phyloP scores from a whole-genome alignment of 306 rosid species.

The Citrullus colocynthis region DNA sequence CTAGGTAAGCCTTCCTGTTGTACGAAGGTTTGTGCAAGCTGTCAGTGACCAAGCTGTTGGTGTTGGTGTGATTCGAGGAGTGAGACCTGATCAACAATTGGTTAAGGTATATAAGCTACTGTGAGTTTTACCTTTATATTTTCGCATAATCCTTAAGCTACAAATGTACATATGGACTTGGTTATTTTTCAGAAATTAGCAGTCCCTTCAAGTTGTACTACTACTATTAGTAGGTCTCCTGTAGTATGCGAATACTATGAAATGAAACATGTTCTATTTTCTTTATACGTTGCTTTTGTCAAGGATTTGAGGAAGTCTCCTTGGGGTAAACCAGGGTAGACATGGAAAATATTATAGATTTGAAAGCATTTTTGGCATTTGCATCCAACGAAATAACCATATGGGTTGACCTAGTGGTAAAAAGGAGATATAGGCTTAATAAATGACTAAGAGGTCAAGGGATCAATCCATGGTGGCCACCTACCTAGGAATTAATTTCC shows the following conservation, averaged over 20 bases:
- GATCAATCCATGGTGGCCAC: no score
- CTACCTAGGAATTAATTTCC: no score
- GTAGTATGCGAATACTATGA: not conserved
- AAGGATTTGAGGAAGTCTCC: not conserved
- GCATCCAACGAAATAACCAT: not conserved
- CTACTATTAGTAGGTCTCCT: not conserved
- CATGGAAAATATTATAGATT: not conserved
- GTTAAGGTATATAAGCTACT: constrained; percentile 43
- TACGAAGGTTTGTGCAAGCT: constrained; percentile 85
- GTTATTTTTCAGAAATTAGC: not conserved
- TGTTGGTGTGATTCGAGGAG: constrained; percentile 74
- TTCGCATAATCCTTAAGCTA: not conserved
- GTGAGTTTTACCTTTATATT: not conserved
- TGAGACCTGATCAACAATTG: constrained; percentile 89
- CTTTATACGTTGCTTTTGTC: not conserved
- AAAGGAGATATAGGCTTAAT: no score
- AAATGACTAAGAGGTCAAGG: no score
- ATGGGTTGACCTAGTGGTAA: no score
- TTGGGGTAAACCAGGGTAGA: not conserved
- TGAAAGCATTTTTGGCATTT: not conserved
- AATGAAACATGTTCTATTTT: not conserved
- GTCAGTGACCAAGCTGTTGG: constrained; percentile 93
- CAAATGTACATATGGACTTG: not conserved
- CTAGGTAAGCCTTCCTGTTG: constrained; percentile 99
- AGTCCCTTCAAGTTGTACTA: not conserved